Conservation (phyloP, 305 asterid genomes). For the Plantago coronopus region DNA sequence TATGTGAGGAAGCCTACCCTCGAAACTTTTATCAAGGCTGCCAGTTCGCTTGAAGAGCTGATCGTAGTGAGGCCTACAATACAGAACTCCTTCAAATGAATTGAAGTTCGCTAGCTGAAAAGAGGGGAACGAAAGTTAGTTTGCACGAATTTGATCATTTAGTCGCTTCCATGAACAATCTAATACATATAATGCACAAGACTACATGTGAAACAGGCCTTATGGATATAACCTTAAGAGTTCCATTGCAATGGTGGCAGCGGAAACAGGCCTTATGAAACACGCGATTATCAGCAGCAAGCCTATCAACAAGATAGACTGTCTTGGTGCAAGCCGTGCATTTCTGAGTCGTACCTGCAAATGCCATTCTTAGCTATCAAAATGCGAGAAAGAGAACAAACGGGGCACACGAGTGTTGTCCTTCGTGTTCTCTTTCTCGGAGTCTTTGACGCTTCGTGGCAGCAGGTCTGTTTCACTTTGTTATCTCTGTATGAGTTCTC, state of each 20-base stretch:
- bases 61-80: conserved; percentile 69
- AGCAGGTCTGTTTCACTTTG: not conserved
- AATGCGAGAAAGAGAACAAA: conserved; percentile 33
- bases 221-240: conserved; percentile 68
- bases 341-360: conserved; percentile 57
- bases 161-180: no score
- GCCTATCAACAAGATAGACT: conserved; percentile 57
- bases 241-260: conserved; percentile 67
- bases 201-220: no score
- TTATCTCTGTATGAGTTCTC: not conserved
- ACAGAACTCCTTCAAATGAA: conserved; percentile 75
- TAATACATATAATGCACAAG: no score
- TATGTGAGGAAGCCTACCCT: conserved; percentile 32
- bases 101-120: conserved; percentile 68
- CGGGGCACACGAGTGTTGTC: not conserved
- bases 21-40: conserved; percentile 75
- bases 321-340: conserved; percentile 63
- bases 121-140: not conserved
- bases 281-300: conserved; percentile 56
- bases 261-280: conserved; percentile 79
- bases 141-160: not conserved
- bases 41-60: conserved; percentile 83
- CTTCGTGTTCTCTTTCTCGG: conserved; percentile 20
- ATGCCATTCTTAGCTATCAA: conserved; percentile 34
- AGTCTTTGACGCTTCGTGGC: not conserved